These are phyloP conservation scores for Pogostemon cablin DNA, from an alignment of 257 asterid species.

Conservation along the genomic window DNA sequence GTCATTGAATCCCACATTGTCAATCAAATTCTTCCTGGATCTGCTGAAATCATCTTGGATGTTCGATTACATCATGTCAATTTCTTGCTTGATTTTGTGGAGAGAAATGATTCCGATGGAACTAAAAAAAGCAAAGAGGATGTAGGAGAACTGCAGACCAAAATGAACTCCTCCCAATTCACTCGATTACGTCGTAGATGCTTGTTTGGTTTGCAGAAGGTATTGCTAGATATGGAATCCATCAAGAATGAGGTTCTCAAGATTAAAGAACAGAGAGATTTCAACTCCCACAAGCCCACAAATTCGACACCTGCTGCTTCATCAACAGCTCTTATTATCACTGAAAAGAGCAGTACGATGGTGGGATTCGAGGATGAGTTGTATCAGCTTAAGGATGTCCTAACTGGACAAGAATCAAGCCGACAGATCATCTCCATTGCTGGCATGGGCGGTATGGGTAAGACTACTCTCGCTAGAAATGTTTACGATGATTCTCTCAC, in stretches of 20 bases:
- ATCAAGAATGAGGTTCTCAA: not conserved
- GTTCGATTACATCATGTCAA: too few species aligned
- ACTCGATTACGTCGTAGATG: too few species aligned
- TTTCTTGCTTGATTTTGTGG: too few species aligned
- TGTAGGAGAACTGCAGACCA: too few species aligned
- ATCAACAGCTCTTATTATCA: not conserved
- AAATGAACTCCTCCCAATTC: too few species aligned
- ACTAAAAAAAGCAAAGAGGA: too few species aligned
- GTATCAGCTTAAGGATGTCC: not conserved
- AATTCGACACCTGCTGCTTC: not conserved
- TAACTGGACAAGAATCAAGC: not conserved
- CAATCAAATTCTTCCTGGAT: not conserved
- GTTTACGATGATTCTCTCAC: not conserved
- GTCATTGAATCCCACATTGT: conserved; percentile 15
- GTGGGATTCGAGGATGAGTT: conserved; percentile 5
- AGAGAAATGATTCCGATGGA: too few species aligned
- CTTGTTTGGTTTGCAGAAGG: not conserved
- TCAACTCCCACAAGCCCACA: not conserved
- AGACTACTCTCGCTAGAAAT: conserved; percentile 7
- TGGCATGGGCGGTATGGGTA: conserved; percentile 24
- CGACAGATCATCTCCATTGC: not conserved
- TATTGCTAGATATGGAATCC: not conserved
- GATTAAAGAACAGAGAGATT: not conserved
- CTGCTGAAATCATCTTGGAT: too few species aligned
- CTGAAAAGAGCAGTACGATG: not conserved